These are phyloP conservation scores for Paradendryphiella salina DNA, from an alignment of 2,329 filamentous ascomycete species.

Conservation along the genomic window DNA sequence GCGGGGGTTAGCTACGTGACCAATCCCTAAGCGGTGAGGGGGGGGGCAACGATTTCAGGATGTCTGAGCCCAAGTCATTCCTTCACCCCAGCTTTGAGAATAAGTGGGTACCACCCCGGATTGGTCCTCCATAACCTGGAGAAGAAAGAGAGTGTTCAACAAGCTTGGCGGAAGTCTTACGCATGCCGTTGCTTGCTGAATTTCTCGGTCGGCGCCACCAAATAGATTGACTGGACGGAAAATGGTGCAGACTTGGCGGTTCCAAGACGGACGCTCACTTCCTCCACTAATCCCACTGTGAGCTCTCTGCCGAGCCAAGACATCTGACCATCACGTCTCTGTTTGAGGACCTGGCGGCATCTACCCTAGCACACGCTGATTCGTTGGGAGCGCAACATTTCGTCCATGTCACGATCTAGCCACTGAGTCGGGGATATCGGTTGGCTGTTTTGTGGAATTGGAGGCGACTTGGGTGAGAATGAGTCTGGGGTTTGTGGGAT, in stretches of 20 bases:
- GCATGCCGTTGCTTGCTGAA: slow-evolving; percentile 6
- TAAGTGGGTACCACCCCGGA: slow-evolving; percentile 5
- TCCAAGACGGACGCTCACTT: slow-evolving; percentile 23
- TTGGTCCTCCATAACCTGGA: background rate
- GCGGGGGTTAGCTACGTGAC: too few species aligned
- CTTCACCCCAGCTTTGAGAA: slow-evolving; percentile 1
- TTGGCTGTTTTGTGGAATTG: background rate
- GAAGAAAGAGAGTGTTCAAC: background rate
- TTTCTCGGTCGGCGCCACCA: background rate
- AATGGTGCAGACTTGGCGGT: slow-evolving; percentile 22
- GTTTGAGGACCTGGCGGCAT: background rate
- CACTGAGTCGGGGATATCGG: slow-evolving; percentile 13
- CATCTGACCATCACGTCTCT: slow-evolving; percentile 3
- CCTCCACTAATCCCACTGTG: slow-evolving; percentile 21
- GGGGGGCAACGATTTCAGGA: background rate
- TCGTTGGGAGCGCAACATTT: slow-evolving; percentile 12
- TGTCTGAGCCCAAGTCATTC: too few species aligned
- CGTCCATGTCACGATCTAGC: slow-evolving; percentile 5
- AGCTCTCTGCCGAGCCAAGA: slow-evolving; percentile 14
- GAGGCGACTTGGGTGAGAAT: slow-evolving; percentile 1
- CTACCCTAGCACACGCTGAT: slow-evolving; percentile 5
- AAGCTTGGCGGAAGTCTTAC: background rate
- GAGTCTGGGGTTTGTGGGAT: slow-evolving; percentile 15
- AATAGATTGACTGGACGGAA: slow-evolving; percentile 21
- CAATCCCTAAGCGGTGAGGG: background rate